A percentile compares a stretch with the other conserved stretches of the same genome.
phyloP scores from a whole-genome alignment of 352 stramenopile genomes.

The Phytophthora sojae region DNA sequence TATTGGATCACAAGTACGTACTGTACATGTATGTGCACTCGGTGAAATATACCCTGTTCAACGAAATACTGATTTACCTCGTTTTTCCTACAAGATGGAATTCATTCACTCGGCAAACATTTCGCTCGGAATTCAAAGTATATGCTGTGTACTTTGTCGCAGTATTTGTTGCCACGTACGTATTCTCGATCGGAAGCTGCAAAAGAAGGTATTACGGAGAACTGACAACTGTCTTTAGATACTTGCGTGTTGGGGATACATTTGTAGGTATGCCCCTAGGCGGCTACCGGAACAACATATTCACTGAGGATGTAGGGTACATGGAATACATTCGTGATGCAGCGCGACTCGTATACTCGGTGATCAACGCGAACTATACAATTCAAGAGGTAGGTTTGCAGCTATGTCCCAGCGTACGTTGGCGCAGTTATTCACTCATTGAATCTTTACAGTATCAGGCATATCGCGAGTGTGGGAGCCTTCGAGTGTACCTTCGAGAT shows the following conservation, averaged over 20 bases:
- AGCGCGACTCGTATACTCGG: conserved; percentile 60
- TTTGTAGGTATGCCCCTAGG: conserved; percentile 75
- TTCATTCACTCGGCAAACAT: conserved; percentile 72
- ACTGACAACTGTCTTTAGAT: conserved; percentile 39
- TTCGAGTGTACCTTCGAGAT: conserved; percentile 71
- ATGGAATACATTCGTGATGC: conserved; percentile 70
- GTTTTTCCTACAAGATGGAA: conserved; percentile 60
- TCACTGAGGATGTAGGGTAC: conserved; percentile 42
- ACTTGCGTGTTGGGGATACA: conserved; percentile 77
- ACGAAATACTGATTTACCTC: not conserved
- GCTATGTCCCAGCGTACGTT: not conserved
- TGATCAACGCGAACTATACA: conserved; percentile 78
- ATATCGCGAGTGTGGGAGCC: conserved; percentile 59
- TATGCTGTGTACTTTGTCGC: conserved; percentile 83
- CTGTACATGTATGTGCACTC: not conserved
- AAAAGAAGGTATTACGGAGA: not conserved
- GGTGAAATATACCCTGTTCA: not conserved
- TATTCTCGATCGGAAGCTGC: not conserved
- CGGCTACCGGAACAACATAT: conserved; percentile 71
- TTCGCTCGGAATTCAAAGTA: conserved; percentile 77
- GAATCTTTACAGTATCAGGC: conserved; percentile 36
- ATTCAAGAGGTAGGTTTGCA: conserved; percentile 58
- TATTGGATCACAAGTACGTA: conserved; percentile 81
- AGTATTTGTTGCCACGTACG: conserved; percentile 79
- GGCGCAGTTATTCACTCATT: not conserved